Evolutionary conservation across 192 early-diverging fungal species (phyloP).

Genomic region (Coemansia sp.): DNA sequence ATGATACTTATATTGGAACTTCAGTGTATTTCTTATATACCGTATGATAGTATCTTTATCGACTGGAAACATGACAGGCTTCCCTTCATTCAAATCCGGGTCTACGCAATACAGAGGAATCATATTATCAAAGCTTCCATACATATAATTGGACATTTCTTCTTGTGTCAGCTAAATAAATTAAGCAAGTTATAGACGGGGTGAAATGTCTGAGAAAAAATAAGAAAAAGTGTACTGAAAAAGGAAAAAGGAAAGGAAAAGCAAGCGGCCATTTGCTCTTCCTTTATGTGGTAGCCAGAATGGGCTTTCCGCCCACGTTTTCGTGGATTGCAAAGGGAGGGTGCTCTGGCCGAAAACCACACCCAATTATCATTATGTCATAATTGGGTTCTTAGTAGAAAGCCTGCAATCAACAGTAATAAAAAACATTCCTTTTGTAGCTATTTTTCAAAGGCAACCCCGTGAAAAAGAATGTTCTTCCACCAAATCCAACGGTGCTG

Average conservation of each 20-base stretch:
- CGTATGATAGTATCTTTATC: too few relatives aligned
- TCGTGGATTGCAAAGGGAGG: neutral
- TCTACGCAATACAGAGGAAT: too few relatives aligned
- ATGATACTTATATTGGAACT: too few relatives aligned
- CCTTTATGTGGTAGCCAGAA: neutral
- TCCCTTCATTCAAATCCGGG: neutral
- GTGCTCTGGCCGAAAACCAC: neutral
- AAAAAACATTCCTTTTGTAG: neutral
- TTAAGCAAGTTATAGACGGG: neutral
- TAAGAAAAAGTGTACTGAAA: neutral
- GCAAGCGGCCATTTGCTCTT: neutral
- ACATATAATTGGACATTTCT: neutral
- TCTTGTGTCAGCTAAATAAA: neutral
- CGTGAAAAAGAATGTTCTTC: neutral
- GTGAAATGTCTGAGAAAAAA: neutral
- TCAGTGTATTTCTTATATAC: too few relatives aligned
- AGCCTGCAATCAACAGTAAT: too few relatives aligned
- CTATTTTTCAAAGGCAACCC: neutral
- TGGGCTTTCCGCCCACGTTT: neutral
- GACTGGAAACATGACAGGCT: too few relatives aligned
- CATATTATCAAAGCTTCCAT: too few relatives aligned
- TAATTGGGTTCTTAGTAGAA: too few relatives aligned
- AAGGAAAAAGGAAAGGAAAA: neutral
- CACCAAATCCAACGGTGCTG: neutral
- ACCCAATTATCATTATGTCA: too few relatives aligned